These are phyloP conservation scores for Cyclocybe aegerita DNA, from an alignment of 768 basidiomycete species.

Conservation along the genomic window DNA sequence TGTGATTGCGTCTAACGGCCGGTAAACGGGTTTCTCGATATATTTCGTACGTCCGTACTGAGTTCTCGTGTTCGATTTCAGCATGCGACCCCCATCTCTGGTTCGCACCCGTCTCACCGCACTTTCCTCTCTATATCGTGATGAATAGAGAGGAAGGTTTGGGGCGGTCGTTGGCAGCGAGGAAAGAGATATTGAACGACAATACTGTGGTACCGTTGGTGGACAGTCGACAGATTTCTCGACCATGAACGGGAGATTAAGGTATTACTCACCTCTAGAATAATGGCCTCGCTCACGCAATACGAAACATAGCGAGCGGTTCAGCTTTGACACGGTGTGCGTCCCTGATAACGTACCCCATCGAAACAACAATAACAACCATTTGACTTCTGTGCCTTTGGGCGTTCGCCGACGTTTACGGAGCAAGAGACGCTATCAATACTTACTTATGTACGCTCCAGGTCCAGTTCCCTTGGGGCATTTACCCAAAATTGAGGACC, in stretches of 20 bases:
- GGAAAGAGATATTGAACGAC: constrained; percentile 45
- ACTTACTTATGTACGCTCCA: no score
- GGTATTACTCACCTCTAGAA: constrained; percentile 51
- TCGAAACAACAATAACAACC: no score
- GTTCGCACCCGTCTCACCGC: background rate
- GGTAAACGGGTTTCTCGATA: constrained; percentile 17
- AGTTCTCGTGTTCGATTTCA: constrained; percentile 44
- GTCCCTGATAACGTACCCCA: no score
- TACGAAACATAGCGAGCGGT: no score
- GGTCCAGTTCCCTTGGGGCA: no score
- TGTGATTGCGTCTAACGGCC: constrained; percentile 56
- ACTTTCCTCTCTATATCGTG: constrained; percentile 38
- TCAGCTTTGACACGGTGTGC: no score
- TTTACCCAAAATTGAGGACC: no score
- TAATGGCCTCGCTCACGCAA: constrained; percentile 40
- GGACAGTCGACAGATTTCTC: constrained; percentile 63
- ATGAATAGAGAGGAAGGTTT: constrained; percentile 60
- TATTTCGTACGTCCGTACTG: background rate
- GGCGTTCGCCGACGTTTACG: no score
- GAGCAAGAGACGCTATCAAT: no score
- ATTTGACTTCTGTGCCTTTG: no score
- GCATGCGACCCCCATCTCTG: constrained; percentile 30
- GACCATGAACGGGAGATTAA: constrained; percentile 60
- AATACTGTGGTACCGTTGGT: constrained; percentile 64
- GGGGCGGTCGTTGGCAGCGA: constrained; percentile 56